Conservation (phyloP, 495 filamentous ascomycete species). For the Chlorociboria aeruginascens region DNA sequence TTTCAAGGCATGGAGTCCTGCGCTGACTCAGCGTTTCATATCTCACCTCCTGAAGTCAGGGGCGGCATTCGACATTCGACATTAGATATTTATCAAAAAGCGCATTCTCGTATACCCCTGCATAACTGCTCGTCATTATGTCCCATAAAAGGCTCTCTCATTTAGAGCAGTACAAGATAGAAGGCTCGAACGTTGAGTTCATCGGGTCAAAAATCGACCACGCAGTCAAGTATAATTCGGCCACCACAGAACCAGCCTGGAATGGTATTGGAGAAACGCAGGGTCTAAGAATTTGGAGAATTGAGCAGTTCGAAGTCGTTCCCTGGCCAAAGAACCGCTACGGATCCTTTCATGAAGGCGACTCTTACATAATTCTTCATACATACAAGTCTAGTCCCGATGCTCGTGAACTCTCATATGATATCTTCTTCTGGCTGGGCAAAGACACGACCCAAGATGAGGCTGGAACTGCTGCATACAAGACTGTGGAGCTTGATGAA, state of each 20-base stretch:
- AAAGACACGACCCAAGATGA: slow-evolving; percentile 49
- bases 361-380: slow-evolving; percentile 50
- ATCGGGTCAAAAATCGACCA: slow-evolving; percentile 48
- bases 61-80: no score
- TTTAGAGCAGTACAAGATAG: slow-evolving; percentile 46
- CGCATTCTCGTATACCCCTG: no score
- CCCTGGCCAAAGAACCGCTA: slow-evolving; percentile 39
- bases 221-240: slow-evolving; percentile 49
- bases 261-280: slow-evolving; percentile 36
- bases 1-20: no score
- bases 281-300: slow-evolving; percentile 46
- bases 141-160: slow-evolving; percentile 21
- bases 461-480: slow-evolving; percentile 51
- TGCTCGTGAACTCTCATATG: slow-evolving; percentile 36
- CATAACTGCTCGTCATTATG: no score
- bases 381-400: slow-evolving; percentile 33
- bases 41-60: no score
- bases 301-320: slow-evolving; percentile 49
- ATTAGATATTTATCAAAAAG: no score
- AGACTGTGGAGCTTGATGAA: slow-evolving; percentile 54
- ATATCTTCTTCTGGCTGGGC: slow-evolving; percentile 52
- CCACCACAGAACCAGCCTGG: slow-evolving; percentile 49
- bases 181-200: slow-evolving; percentile 51
- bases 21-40: no score
- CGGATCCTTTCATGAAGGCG: slow-evolving; percentile 49